Percentiles rank a stretch among this genome's conserved stretches.
Conservation (phyloP, 768 basidiomycete genomes). For the Tricholoma saponaceum region DNA sequence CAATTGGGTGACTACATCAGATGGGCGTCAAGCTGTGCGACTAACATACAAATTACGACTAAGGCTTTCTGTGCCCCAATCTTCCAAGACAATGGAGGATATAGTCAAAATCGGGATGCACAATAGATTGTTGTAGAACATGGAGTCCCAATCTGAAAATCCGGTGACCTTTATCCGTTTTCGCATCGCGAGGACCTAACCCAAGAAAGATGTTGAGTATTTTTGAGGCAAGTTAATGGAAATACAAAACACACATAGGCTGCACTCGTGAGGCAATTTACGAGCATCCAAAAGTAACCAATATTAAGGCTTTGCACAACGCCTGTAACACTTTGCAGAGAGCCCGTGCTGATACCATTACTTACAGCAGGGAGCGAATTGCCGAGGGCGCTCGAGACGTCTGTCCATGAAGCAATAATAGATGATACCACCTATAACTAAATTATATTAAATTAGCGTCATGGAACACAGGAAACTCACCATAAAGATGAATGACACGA, state of each 20-base stretch:
- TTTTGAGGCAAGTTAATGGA: neutral
- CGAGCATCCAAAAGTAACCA: slow-evolving; percentile 96
- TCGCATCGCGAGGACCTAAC: slow-evolving; percentile 89
- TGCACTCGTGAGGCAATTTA: slow-evolving; percentile 88
- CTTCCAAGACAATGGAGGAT: slow-evolving; percentile 81
- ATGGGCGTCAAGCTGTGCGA: neutral
- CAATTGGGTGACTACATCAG: slow-evolving; percentile 3
- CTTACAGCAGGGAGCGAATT: slow-evolving; percentile 31
- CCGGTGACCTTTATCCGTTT: slow-evolving; percentile 93
- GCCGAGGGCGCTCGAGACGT: slow-evolving; percentile 52
- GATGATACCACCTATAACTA: slow-evolving; percentile 77
- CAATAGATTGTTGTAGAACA: slow-evolving; percentile 97
- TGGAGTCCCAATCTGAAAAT: slow-evolving; percentile 97
- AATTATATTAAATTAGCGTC: neutral
- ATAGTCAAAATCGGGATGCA: slow-evolving; percentile 87
- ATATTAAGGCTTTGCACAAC: slow-evolving; percentile 54
- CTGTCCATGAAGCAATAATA: slow-evolving; percentile 94
- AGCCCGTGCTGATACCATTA: slow-evolving; percentile 28
- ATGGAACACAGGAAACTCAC: slow-evolving; percentile 32
- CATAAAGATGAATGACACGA: slow-evolving; percentile 91
- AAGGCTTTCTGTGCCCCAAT: slow-evolving; percentile 83
- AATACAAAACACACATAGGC: slow-evolving; percentile 65
- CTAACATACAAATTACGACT: slow-evolving; percentile 81
- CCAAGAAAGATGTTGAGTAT: slow-evolving; percentile 5
- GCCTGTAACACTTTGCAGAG: slow-evolving; percentile 38